A percentile compares a stretch with the other conserved stretches of the same genome.
phyloP scores from a whole-genome alignment of 1,284 basidiomycete genomes.

The Malassezia psittaci region DNA sequence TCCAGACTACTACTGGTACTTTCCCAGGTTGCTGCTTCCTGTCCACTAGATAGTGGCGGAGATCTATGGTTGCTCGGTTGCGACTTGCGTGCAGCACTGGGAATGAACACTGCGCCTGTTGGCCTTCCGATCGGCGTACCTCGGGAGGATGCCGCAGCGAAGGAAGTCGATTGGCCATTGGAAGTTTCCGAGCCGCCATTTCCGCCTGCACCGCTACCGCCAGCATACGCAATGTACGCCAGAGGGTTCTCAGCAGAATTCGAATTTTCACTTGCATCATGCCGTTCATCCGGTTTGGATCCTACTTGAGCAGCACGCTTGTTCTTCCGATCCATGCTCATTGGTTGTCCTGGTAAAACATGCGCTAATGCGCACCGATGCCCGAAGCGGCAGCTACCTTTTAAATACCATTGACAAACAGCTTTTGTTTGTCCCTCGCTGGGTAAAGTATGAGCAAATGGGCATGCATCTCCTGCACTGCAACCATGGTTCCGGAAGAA shows the following conservation, averaged over 20 bases:
- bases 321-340: constrained; percentile 85
- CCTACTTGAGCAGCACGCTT: constrained; percentile 75
- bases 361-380: constrained; percentile 81
- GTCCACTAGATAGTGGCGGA: neutral
- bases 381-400: constrained; percentile 91
- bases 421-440: constrained; percentile 57
- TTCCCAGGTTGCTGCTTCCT: neutral
- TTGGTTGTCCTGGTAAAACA: constrained; percentile 77
- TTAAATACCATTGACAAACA: constrained; percentile 77
- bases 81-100: neutral
- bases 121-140: neutral
- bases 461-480: constrained; percentile 86
- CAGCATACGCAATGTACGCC: neutral
- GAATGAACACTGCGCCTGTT: neutral
- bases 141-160: neutral
- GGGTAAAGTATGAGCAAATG: constrained; percentile 69
- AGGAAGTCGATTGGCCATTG: neutral
- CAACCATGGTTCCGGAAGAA: constrained; percentile 68
- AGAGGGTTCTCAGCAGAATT: neutral
- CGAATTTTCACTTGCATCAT: neutral
- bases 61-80: neutral
- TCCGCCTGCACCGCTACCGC: too few species aligned
- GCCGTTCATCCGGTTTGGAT: neutral
- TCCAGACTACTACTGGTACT: neutral
- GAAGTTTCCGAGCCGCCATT: too few species aligned